Base-by-base conservation (phyloP, 1,284 basidiomycete genomes). In the Cutaneotrichosporon sp. region DNA sequence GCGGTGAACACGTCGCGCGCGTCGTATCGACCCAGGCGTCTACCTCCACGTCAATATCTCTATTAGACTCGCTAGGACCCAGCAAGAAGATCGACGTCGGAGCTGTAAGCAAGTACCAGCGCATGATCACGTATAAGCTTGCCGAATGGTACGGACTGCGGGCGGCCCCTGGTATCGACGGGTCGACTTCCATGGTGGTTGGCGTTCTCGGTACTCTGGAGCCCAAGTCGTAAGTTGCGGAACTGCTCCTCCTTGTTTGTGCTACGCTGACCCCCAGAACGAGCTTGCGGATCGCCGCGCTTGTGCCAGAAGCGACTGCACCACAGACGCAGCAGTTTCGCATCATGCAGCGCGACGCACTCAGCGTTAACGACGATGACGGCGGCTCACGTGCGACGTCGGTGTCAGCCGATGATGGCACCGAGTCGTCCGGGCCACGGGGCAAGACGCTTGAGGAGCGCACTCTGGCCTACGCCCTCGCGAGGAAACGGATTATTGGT, bases 101-200 rank as follows among this genome's bases (percentile, higher is more conserved):
- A 0, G 53, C 64, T 1, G 57, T 59, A 20, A 70, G 65, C 53
- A 70, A 65, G 38, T 73, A 67, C 50, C 70, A 71, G 58, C 58
- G 67, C 22, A 73, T 71, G 71, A 50, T 73, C 32, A 66, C 70
- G 22, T 73, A 73, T 53, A 73, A 73, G 54, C 61, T 62, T 4
- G 71, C 71, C 16, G 70, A 71, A 48, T 73, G 71, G 71, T 73
- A 71, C 47, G 71, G 71, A 4, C 32, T 71, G 22, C 68, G 67
- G 24, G 70, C 65, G 8, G 63, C 63, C 2, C 49, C 52, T 4
- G 55, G 54, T 4, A 27, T 46, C 22, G 55, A 60, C 9, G 49
- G 49, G 7, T 35, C 52, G 3, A 62, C 57, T 7, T 37, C 51
- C 14, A 69, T 72, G 59, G 52, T 65, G 4, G 54, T 71, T 4